Evolutionary conservation across 805 yeast genomes (phyloP), one percentile per base, ranked within the genome.

Genomic region (Metschnikowia drakensbergensis): DNA sequence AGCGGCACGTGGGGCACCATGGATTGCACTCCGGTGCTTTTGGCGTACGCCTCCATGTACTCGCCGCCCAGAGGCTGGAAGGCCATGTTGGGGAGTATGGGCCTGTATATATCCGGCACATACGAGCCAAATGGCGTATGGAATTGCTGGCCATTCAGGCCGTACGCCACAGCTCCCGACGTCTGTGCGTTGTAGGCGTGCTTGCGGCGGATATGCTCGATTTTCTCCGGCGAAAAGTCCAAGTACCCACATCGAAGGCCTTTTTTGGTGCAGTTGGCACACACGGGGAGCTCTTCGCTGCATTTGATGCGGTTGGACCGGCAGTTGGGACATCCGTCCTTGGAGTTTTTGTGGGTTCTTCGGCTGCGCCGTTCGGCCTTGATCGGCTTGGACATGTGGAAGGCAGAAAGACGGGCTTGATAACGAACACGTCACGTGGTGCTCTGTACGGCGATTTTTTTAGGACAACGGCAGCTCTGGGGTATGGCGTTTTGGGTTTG

Each of bases 261-360:
- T 52, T 68, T 72, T 51, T 67, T 67, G 13, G 65, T 49, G 54
- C 76, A 72, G 52, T 72, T 71, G 22, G 46, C 55, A 48, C 77
- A 72, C 13, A 66, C 55, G 6, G 77, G 77, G 10, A 72, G 62
- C 46, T 72, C 76, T 49, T 72, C 77, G 3, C 70, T 55, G 48
- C 76, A 72, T 50, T 72, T 72, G 57, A 72, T 71, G 52, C 77
- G 58, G 49, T 68, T 71, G 22, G 68, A 65, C 44, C 71, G 67
- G 58, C 77, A 72, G 55, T 72, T 72, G 5, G 77, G 76, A 48
- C 76, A 72, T 7, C 74, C 66, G 43, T 62, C 66, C 32, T 60
- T 53, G 11, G 65, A 61, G 47, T 62, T 62, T 46, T 62, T 62
- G 42, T 62, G 66, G 13, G 62, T 55, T 45, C 64, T 46, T 42